A percentile compares a stretch with the other conserved stretches of the same genome.
Evolutionary conservation across 139 green algal genomes (phyloP).

Genomic region (Chlorella sorokiniana): DNA sequence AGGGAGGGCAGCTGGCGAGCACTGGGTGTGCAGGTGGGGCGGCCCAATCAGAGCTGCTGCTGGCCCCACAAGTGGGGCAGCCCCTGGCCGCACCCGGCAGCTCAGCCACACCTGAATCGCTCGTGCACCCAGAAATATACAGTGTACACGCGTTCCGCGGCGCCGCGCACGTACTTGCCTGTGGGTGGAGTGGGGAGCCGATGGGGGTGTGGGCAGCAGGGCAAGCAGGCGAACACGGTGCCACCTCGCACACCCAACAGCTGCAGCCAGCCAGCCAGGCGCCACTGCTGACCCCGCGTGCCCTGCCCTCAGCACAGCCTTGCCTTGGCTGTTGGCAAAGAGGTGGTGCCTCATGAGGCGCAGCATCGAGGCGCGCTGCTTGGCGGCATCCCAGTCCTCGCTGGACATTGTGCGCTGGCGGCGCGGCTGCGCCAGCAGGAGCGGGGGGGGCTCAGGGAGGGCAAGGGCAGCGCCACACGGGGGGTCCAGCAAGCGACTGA

Average conservation of each 20-base stretch:
- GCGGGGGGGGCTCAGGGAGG: not conserved
- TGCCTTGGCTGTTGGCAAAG: conserved; percentile 21
- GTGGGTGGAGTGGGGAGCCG: too few relatives aligned
- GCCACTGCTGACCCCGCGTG: not conserved
- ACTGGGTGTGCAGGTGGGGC: not conserved
- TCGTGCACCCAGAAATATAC: conserved; percentile 41
- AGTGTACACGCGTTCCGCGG: conserved; percentile 31
- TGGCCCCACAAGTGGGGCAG: not conserved
- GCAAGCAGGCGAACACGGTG: not conserved
- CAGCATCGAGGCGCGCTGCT: not conserved
- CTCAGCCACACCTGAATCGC: conserved; percentile 2
- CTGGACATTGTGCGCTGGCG: not conserved
- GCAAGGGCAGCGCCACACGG: not conserved
- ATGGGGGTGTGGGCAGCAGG: too few relatives aligned
- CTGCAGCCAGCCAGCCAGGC: not conserved
- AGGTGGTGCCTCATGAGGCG: not conserved
- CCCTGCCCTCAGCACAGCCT: conserved; percentile 20
- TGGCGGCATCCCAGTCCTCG: not conserved
- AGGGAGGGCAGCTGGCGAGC: too few relatives aligned
- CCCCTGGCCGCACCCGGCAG: not conserved
- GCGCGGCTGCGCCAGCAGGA: not conserved
- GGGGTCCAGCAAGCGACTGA: too few relatives aligned
- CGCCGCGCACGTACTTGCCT: conserved; percentile 32
- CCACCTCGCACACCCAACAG: not conserved
- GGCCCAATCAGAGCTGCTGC: not conserved